Percentiles rank a stretch among this genome's conserved stretches.
Evolutionary conservation across 176 grass and related monocot species (phyloP).

Genomic region (Elymus sibiricus): DNA sequence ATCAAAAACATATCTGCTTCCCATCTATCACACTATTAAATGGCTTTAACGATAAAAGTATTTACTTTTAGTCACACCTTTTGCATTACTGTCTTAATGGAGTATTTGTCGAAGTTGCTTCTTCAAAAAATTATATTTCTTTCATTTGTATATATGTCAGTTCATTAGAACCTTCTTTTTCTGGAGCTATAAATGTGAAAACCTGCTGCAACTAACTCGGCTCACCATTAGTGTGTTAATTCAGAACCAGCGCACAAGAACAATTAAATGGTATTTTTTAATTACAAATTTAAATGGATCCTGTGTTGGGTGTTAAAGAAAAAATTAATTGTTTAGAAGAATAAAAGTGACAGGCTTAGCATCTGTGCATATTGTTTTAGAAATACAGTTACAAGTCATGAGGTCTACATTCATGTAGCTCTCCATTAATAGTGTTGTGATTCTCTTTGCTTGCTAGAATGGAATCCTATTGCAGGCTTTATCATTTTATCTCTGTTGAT

Average conservation of each 20-base stretch:
- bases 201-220: no score
- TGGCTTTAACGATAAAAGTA: no score
- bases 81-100: neutral
- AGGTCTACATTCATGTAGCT: neutral
- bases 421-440: neutral
- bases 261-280: neutral
- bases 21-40: no score
- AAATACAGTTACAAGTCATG: neutral
- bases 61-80: neutral
- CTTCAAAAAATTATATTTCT: neutral
- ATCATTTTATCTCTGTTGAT: neutral
- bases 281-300: neutral
- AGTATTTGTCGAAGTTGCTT: neutral
- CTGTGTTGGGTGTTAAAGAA: neutral
- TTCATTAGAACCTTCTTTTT: neutral
- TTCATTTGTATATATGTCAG: neutral
- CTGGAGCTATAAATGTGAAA: no score
- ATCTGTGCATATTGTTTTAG: neutral
- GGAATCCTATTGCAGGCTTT: neutral
- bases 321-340: no score
- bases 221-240: neutral
- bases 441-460: neutral
- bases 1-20: no score
- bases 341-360: neutral
- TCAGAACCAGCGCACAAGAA: neutral